Conservation (phyloP, 176 grass and related monocot genomes). For the Metroxylon sagu region DNA sequence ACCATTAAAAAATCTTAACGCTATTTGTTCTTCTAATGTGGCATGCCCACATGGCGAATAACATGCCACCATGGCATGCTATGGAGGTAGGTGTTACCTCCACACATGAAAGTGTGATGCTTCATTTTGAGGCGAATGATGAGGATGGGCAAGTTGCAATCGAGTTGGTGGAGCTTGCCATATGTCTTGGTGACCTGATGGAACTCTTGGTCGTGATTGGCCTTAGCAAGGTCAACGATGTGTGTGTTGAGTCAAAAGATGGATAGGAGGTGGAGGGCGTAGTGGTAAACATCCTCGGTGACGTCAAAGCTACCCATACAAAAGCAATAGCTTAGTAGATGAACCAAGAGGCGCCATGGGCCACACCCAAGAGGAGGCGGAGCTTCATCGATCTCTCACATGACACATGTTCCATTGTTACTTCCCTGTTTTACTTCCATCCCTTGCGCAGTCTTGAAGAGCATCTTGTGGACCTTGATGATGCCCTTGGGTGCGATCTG, state of each 20-base stretch:
- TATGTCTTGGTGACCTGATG: constrained; percentile 53
- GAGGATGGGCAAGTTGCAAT: constrained; percentile 25
- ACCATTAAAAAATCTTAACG: no score
- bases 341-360: constrained; percentile 66
- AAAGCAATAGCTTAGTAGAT: constrained; percentile 73
- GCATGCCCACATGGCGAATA: no score
- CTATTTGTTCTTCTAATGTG: no score
- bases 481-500: constrained; percentile 87
- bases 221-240: constrained; percentile 8
- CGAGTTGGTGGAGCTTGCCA: constrained; percentile 34
- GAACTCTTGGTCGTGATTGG: constrained; percentile 34
- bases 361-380: constrained; percentile 59
- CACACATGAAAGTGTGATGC: constrained; percentile 1
- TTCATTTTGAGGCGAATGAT: constrained; percentile 69
- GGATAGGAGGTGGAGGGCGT: constrained; percentile 46
- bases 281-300: constrained; percentile 38
- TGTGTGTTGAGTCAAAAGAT: constrained; percentile 42
- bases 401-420: constrained; percentile 67
- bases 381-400: constrained; percentile 55
- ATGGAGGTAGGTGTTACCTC: no score
- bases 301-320: constrained; percentile 57
- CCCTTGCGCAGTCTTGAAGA: constrained; percentile 63
- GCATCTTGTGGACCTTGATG: constrained; percentile 89
- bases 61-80: no score
- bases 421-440: constrained; percentile 19